Conservation (phyloP, 1,284 basidiomycete species). For the Coniophora puteana region DNA sequence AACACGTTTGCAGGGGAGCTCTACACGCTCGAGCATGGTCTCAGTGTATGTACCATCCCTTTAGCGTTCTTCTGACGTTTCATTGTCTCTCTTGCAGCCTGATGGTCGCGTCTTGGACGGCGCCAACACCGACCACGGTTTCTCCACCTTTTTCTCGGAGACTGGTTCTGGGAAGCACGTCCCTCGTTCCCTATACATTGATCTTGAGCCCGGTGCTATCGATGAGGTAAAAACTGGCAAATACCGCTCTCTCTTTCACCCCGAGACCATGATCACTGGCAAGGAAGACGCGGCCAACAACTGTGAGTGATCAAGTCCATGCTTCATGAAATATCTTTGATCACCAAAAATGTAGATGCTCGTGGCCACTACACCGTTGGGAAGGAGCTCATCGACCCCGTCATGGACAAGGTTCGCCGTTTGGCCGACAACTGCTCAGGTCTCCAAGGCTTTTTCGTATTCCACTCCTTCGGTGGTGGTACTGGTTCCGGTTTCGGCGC, state of each 20-base stretch:
- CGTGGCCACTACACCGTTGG: slow-evolving; percentile 98
- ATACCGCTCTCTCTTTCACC: slow-evolving; percentile 96
- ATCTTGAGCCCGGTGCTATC: slow-evolving; percentile 94
- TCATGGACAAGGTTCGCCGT: slow-evolving; percentile 95
- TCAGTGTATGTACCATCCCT: slow-evolving; percentile 60
- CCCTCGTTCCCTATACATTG: slow-evolving; percentile 95
- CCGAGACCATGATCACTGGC: slow-evolving; percentile 97
- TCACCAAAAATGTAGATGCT: slow-evolving; percentile 63
- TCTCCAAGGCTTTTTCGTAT: slow-evolving; percentile 99
- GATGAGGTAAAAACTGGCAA: slow-evolving; percentile 95
- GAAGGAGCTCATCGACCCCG: slow-evolving; percentile 90
- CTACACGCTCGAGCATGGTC: slow-evolving; percentile 96
- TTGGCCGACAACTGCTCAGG: slow-evolving; percentile 98
- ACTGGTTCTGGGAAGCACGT: slow-evolving; percentile 95
- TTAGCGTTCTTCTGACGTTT: slow-evolving; percentile 8
- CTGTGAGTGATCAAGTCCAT: slow-evolving; percentile 70
- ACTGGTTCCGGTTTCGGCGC: slow-evolving; percentile 99
- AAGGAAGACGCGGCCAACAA: slow-evolving; percentile 99
- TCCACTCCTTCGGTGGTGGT: slow-evolving; percentile 99
- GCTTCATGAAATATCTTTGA: slow-evolving; percentile 13
- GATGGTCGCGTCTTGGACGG: slow-evolving; percentile 86
- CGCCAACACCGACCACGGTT: slow-evolving; percentile 81
- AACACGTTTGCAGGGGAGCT: slow-evolving; percentile 48
- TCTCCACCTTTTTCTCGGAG: slow-evolving; percentile 95
- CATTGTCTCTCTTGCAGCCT: slow-evolving; percentile 61